Base-by-base conservation (phyloP, 148 eudicot species). In the Agrostemma githago region DNA sequence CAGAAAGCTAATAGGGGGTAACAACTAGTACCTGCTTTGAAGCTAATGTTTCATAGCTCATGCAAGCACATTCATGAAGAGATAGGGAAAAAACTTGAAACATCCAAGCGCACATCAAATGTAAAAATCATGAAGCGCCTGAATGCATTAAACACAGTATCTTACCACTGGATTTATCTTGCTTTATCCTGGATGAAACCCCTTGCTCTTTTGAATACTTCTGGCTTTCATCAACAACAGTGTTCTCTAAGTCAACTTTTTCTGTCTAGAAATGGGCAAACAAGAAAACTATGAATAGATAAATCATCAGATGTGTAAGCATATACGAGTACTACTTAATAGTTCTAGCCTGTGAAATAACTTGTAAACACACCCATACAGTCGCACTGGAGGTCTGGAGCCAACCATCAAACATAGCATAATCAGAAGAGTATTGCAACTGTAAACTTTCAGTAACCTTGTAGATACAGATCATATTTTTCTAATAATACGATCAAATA, bases 211-310 rank as follows among this genome's bases (percentile, higher is more conserved):
- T 93, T 57, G 80, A 80, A 44, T 90, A 93, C 72, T 91, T 88
- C 83, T 90, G 96, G 86, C 96, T 93, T 81, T 93, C 98, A 79
- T 93, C 96, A 74, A 93, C 98, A 17, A 93, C 98, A 72, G 98
- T 93, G 76, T 93, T 90, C 88, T 93, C 98, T 79, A 93, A 78
- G 79, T 93, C 98, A 78, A 93, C 98, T 83, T 93, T 93, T 75
- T 93, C 98, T 73, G 98, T 89, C 98, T 93, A 81, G 76, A 85
- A 17, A 76, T 38, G 58, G 37, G 19, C 73, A 61, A 26, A 70
- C n/a, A 59, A 68, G 10, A n/a, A 42, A 51, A 26, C 34, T 26
- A 26, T 46, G 14, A 5, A 61, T 39, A 11, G 17, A 12, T 6
- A 6, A 76, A 21, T 51, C 53, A 57, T 57, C 62, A 64, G 51